phyloP scores from a whole-genome alignment of 2,329 filamentous ascomycete species.

The Madurella fahalii region DNA sequence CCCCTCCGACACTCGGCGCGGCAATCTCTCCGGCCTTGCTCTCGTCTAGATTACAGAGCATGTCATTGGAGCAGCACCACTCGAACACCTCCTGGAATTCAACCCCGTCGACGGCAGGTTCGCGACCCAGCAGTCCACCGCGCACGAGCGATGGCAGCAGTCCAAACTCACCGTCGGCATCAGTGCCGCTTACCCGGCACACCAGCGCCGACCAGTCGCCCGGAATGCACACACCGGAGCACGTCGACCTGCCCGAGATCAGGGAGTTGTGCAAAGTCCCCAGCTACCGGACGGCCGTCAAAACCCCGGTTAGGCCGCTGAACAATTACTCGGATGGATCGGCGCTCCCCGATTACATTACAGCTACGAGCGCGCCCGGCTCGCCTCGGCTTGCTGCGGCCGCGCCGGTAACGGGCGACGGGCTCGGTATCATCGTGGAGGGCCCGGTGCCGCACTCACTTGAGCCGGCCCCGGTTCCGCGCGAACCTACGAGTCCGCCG shows the following conservation, averaged over 20 bases:
- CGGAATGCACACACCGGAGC: conserved; percentile 52
- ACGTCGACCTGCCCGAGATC: conserved; percentile 56
- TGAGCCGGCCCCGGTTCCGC: conserved; percentile 4
- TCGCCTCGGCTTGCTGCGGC: conserved; percentile 38
- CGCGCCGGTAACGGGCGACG: conserved; percentile 31
- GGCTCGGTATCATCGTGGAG: conserved; percentile 31
- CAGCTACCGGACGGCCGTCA: conserved; percentile 71
- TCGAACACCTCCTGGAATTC: conserved; percentile 46
- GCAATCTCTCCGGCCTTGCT: conserved; percentile 49
- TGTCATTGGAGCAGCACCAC: conserved; percentile 50
- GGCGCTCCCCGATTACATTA: conserved; percentile 62
- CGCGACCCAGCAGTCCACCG: conserved; percentile 37
- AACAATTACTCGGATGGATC: conserved; percentile 41
- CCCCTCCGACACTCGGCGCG: conserved; percentile 30
- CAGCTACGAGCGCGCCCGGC: conserved; percentile 52
- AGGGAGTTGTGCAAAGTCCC: conserved; percentile 68
- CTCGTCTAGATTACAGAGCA: conserved; percentile 66
- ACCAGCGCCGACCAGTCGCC: conserved; percentile 51
- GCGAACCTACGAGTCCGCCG: conserved; percentile 17
- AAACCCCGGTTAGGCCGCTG: conserved; percentile 55
- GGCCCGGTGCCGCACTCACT: neutral
- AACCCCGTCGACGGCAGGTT: conserved; percentile 40
- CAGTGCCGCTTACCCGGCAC: conserved; percentile 48
- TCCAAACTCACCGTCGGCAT: conserved; percentile 37
- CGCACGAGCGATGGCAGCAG: conserved; percentile 32